phyloP scores from a whole-genome alignment of 1,139 yeast species.

The Geotrichum candidum region DNA sequence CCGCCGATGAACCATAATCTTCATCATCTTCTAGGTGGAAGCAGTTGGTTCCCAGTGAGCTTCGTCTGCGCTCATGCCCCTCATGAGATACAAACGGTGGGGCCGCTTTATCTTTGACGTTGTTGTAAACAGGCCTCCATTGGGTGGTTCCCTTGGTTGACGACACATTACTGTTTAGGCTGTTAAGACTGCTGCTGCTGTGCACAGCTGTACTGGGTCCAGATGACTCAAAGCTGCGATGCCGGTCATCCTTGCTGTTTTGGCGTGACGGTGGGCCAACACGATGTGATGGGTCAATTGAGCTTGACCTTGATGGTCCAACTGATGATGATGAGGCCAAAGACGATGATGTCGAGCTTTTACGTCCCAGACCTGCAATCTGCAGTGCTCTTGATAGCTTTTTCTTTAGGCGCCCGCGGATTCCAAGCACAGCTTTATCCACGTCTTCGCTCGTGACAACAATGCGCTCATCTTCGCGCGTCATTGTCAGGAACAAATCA shows the following conservation, averaged over 20 bases:
- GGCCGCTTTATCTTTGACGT: neutral
- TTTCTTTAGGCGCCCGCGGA: slow-evolving; percentile 56
- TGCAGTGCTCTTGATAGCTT: slow-evolving; percentile 50
- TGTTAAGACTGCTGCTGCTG: neutral
- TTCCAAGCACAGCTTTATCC: slow-evolving; percentile 72
- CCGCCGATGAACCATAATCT: neutral
- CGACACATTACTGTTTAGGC: neutral
- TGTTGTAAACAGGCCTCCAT: neutral
- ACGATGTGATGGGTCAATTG: slow-evolving; percentile 8
- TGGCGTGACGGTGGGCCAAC: neutral
- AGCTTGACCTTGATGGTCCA: slow-evolving; percentile 14
- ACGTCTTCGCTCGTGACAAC: slow-evolving; percentile 65
- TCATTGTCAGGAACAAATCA: slow-evolving; percentile 32
- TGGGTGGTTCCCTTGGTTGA: neutral
- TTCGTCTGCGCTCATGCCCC: neutral
- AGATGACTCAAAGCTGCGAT: neutral
- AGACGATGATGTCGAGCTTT: slow-evolving; percentile 17
- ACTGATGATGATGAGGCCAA: slow-evolving; percentile 10
- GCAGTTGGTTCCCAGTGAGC: neutral
- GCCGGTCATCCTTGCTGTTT: slow-evolving; percentile 1
- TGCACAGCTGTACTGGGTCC: neutral
- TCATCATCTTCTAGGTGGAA: neutral
- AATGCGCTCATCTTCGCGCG: slow-evolving; percentile 39
- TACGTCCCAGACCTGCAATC: slow-evolving; percentile 35
- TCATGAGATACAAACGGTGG: neutral